Evolutionary conservation across 2,329 filamentous ascomycete genomes (phyloP), one percentile per base, ranked within the genome.

Genomic region (Neofusicoccum parvum): DNA sequence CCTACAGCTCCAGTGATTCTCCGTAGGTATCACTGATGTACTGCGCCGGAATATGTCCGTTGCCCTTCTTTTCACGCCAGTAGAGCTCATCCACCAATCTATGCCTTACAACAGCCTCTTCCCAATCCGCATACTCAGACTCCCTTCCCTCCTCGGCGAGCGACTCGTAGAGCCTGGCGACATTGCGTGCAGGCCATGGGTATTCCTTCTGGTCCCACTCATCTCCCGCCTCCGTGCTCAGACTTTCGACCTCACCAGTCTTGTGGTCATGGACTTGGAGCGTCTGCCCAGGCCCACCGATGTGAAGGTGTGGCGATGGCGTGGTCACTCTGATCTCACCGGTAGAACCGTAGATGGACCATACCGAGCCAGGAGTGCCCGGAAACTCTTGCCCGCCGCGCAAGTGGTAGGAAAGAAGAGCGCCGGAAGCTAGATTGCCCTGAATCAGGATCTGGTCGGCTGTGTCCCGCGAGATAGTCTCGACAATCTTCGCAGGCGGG

Each of bases 131-230:
- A 73, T 70, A 66, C 66, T 71, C 12, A 72, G 71, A 23, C 72
- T 67, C 9, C 70, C 73, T 5, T 4, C 56, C 56, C 66, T 71
- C 69, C 67, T 74, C 77, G 5, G 83, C 83, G 75, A 82, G 87
- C 1, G 78, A 79, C 69, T 90, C 87, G 74, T 88, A 89, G 0
- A 87, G 69, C 20, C 79, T 80, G 0, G 80, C 87, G 34, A 89
- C 82, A 68, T 81, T 84, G 62, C 59, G 20, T 6, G 46, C 48
- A 10, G 45, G 69, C 0, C 80, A 41, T 0, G 83, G 80, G 17
- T 86, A 66, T 11, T 80, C 78, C 11, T 80, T 76, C 70, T 59
- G 23, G 41, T 59, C 54, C 39, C 39, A 59, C 41, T 39, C 56
- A n/a, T 48, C 56, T 2, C 83, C 82, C 74, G 80, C 83, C 3